Conservation (phyloP, 2,329 filamentous ascomycete species). For the Claviceps quebecensis region DNA sequence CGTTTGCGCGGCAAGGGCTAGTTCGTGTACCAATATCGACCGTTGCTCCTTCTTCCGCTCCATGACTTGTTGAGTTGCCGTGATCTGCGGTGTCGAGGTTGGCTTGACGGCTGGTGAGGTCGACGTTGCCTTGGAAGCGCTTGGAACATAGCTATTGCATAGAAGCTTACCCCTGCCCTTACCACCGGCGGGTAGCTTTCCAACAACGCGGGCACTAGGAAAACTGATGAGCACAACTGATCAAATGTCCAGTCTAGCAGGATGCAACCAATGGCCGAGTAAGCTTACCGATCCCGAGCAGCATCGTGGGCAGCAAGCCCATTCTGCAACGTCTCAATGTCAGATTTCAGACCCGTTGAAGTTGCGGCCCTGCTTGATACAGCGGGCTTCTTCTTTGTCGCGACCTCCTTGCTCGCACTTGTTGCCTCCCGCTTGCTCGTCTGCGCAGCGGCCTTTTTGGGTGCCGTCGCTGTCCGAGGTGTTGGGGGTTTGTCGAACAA, state of each 20-base stretch:
- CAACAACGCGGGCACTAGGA: conserved; percentile 21
- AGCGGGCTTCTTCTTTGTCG: conserved; percentile 17
- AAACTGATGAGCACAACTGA: conserved; percentile 14
- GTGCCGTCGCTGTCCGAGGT: conserved; percentile 7
- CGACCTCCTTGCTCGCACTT: conserved; percentile 15
- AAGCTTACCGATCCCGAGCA: conserved; percentile 21
- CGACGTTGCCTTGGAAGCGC: conserved; percentile 28
- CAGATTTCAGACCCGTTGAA: conserved; percentile 31
- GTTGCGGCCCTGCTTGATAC: conserved; percentile 20
- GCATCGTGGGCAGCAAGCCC: conserved; percentile 22
- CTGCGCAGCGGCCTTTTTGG: conserved; percentile 14
- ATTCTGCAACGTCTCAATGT: conserved; percentile 35
- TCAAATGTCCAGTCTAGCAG: background rate
- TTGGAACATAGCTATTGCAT: conserved; percentile 17
- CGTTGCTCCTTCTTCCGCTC: conserved; percentile 40
- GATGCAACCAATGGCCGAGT: background rate
- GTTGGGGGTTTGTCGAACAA: conserved; percentile 30
- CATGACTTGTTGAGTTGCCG: conserved; percentile 35
- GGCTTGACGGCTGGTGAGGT: conserved; percentile 44
- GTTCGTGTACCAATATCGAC: conserved; percentile 43
- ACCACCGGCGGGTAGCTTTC: conserved; percentile 16
- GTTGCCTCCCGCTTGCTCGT: no score
- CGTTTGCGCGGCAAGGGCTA: conserved; percentile 39
- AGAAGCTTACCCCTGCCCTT: conserved; percentile 31
- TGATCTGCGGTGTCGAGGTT: conserved; percentile 32